Base-by-base conservation (phyloP, 2,329 filamentous ascomycete genomes). In the Thelonectria olida region DNA sequence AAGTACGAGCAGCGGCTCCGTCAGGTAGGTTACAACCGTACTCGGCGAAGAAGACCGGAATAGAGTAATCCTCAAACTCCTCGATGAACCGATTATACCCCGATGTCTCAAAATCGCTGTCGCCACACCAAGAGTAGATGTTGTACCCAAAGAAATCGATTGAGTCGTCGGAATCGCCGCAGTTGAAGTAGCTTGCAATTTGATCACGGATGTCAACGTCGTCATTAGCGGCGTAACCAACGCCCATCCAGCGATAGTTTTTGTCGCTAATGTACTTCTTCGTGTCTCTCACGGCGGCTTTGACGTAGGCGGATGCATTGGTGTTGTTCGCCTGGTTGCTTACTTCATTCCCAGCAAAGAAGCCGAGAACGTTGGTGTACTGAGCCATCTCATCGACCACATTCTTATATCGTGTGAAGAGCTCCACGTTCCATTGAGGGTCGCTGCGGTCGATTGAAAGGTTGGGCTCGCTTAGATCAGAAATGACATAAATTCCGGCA, bases 131-230 rank as follows among this genome's bases (percentile, higher is more conserved):
- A 54, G 94, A 97, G 86, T 99, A 99, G 82, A 98, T 97, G 85
- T 99, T 99, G 90, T 98, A 98, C 62, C 96, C 96, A 91, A 94
- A 99, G 85, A 96, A 98, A 80, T 99, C 96, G 68, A 98, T 97
- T 61, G 91, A 74, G 6, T 83, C 81, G 34, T 83, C 75, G 62
- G 87, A 78, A 5, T 72, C 58, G 62, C 94, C 92, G 76, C 96
- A 99, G 85, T 97, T 93, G 83, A 99, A 97, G 86, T 97, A 99
- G 76, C 93, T 83, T 69, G 93, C 92, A 74, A 98, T 88, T 72
- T 93, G 83, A 67, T 84, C 84, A 77, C 96, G 92, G 71, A 97
- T 96, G 19, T 87, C 85, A 38, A 88, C 85, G 78, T 97, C 94
- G 72, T 98, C 96, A 79, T 96, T 96, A 79, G 96, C 96, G 68